These are phyloP conservation scores for Guyanaporus albipodus DNA, from an alignment of 768 basidiomycete genomes.

Conservation along the genomic window DNA sequence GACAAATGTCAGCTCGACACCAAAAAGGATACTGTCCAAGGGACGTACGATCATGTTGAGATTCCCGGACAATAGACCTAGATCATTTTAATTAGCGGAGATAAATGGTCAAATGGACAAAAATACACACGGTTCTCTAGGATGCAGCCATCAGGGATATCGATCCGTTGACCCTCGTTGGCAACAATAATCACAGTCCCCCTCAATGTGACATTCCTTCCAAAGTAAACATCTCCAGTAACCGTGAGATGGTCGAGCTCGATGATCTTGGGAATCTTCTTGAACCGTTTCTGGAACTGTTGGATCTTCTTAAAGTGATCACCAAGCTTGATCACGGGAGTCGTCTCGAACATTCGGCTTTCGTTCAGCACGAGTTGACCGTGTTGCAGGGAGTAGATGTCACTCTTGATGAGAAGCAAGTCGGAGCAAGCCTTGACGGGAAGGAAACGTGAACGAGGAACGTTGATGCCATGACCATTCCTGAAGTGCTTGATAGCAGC, in stretches of 20 bases:
- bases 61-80: constrained; percentile 69
- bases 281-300: constrained; percentile 72
- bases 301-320: constrained; percentile 75
- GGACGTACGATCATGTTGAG: constrained; percentile 63
- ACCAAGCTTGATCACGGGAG: constrained; percentile 74
- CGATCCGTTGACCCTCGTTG: constrained; percentile 71
- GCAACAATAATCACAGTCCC: constrained; percentile 75
- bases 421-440: constrained; percentile 63
- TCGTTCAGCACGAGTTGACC: constrained; percentile 63
- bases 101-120: background rate
- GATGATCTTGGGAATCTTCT: constrained; percentile 67
- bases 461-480: constrained; percentile 67
- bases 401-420: constrained; percentile 61
- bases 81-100: constrained; percentile 11
- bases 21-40: background rate
- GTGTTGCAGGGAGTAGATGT: constrained; percentile 67
- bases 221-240: constrained; percentile 64
- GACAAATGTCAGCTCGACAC: background rate
- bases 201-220: constrained; percentile 58
- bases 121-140: constrained; percentile 56
- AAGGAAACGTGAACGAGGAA: constrained; percentile 68
- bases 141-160: constrained; percentile 71
- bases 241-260: constrained; percentile 76
- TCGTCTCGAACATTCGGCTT: constrained; percentile 53
- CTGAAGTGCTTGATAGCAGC: constrained; percentile 72